Conservation (phyloP, 768 basidiomycete genomes). For the Trametes gibbosa region DNA sequence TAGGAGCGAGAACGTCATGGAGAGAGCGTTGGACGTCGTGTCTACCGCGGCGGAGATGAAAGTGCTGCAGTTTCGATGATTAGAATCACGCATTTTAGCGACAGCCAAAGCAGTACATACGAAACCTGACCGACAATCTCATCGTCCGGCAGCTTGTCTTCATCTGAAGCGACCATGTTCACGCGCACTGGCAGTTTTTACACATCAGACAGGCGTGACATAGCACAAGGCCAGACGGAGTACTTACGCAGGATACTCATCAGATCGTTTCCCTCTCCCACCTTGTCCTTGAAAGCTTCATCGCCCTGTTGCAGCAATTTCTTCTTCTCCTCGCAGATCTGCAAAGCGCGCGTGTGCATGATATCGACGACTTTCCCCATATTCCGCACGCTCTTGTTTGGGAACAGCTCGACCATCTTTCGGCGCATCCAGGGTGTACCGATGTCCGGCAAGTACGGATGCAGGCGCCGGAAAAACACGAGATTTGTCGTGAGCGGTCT, state of each 20-base stretch:
- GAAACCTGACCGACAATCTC: slow-evolving; percentile 28
- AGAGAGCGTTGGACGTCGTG: slow-evolving; percentile 16
- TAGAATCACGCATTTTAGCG: not conserved
- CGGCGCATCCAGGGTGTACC: not conserved
- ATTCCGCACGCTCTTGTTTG: not conserved
- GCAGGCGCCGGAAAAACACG: not conserved
- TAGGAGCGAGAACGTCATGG: slow-evolving; percentile 4
- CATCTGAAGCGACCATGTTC: slow-evolving; percentile 14
- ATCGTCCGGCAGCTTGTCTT: slow-evolving; percentile 24
- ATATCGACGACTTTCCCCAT: not conserved
- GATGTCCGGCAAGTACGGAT: slow-evolving; percentile 1
- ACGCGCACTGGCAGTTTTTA: slow-evolving; percentile 16
- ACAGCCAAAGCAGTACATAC: slow-evolving; percentile 8
- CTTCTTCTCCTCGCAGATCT: slow-evolving; percentile 31
- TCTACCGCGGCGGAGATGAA: slow-evolving; percentile 15
- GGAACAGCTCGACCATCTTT: not conserved
- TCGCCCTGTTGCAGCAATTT: slow-evolving; percentile 8
- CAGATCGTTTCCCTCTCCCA: slow-evolving; percentile 28
- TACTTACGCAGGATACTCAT: slow-evolving; percentile 27
- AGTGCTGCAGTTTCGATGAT: not conserved
- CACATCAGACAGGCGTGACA: not conserved
- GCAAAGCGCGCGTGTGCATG: not conserved
- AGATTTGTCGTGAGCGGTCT: not conserved
- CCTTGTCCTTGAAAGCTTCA: slow-evolving; percentile 17
- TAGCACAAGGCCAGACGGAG: not conserved